Evolutionary conservation across 495 filamentous ascomycete genomes (phyloP), one percentile per base, ranked within the genome.

Genomic region (Apodospora peruviana): DNA sequence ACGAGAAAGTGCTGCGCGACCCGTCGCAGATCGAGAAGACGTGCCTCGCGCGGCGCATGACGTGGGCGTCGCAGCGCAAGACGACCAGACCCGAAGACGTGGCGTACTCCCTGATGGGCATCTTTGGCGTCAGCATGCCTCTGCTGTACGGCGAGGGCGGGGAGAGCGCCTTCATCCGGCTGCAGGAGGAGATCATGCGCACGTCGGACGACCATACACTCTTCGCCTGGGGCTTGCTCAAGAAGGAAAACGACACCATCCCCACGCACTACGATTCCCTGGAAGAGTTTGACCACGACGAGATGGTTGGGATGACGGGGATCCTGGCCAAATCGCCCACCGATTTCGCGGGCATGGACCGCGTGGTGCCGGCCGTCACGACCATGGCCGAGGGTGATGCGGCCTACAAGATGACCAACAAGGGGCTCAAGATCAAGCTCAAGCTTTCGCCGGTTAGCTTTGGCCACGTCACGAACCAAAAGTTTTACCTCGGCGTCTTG

Each of bases 121-220:
- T 72, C 0, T 68, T 68, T 38, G 56, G 52, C 18, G 43, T 72
- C 29, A 49, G 58, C 42, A 56, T 72, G 52, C 50, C 61, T 14
- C 52, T 61, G 1, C 17, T 70, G 2, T 72, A 70, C 50, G 68
- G 68, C 25, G 69, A 71, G 40, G 65, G 68, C 2, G 23, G n/a
- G 1, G 60, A 62, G 11, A 54, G 57, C 1, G 66, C 67, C 9
- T 68, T 68, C 20, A 27, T 51, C 7, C 55, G 67, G 4, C 56
- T 70, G 2, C 58, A 62, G 25, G 54, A 62, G 8, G 62, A 69
- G 45, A 65, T 65, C 37, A 56, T 65, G 25, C 46, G 43, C n/a
- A 43, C 43, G 4, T 55, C 45, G 16, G 56, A 62, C 44, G 61
- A 64, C 48, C 56, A 57, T n/a, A 52, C 60, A 18, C 46, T 62